Conservation (phyloP, 176 grass and related monocot species). For the Puya raimondii region DNA sequence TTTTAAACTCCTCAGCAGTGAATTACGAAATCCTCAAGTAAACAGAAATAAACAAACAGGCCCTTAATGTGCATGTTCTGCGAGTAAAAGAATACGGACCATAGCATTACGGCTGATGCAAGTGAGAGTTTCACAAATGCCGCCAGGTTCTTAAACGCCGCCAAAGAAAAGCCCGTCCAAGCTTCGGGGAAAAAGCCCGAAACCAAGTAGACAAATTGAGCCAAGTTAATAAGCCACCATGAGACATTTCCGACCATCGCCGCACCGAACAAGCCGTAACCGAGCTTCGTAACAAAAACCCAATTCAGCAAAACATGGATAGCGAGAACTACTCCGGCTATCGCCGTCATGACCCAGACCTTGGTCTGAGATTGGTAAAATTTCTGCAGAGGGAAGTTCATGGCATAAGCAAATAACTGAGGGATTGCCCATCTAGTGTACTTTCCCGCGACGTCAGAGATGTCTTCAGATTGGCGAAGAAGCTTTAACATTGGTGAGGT, state of each 20-base stretch:
- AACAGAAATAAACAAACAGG: background rate
- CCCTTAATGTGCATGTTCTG: background rate
- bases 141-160: conserved; percentile 34
- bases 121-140: conserved; percentile 51
- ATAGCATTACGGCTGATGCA: conserved; percentile 62
- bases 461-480: conserved; percentile 31
- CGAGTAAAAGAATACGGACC: conserved; percentile 10
- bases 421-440: conserved; percentile 37
- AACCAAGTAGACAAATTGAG: conserved; percentile 38
- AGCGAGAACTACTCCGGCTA: conserved; percentile 39
- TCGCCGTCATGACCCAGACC: conserved; percentile 47
- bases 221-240: conserved; percentile 39
- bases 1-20: no score
- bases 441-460: conserved; percentile 27
- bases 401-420: conserved; percentile 52
- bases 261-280: conserved; percentile 30
- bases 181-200: conserved; percentile 39
- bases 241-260: conserved; percentile 42
- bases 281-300: conserved; percentile 31
- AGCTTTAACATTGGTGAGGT: conserved; percentile 27
- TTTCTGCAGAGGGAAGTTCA: conserved; percentile 70
- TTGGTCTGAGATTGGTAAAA: conserved; percentile 65
- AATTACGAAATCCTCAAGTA: background rate
- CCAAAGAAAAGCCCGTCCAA: conserved; percentile 37
- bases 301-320: conserved; percentile 46